These are phyloP conservation scores for Vachellia pachyceras DNA, from an alignment of 306 rosid species.

Conservation along the genomic window DNA sequence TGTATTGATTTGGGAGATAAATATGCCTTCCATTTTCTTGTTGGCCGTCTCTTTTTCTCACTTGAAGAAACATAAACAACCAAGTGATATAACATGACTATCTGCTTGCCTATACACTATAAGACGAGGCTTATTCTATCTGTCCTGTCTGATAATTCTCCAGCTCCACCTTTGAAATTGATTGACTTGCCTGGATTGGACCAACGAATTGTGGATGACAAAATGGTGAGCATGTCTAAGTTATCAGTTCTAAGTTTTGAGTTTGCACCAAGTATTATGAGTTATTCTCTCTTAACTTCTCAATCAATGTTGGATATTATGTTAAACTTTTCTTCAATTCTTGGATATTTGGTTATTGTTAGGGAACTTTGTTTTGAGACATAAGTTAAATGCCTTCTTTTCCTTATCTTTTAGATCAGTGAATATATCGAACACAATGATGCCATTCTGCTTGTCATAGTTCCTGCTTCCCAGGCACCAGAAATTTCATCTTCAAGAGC, in stretches of 20 bases:
- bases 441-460: constrained; percentile 80
- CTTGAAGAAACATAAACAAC: not conserved
- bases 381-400: constrained; percentile 40
- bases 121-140: constrained; percentile 9
- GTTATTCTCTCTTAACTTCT: constrained; percentile 29
- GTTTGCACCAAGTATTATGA: constrained; percentile 15
- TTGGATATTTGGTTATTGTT: constrained; percentile 30
- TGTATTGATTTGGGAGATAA: not conserved
- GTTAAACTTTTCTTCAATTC: constrained; percentile 4
- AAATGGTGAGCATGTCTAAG: constrained; percentile 62
- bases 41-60: not conserved
- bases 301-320: constrained; percentile 20
- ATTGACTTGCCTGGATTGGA: constrained; percentile 97
- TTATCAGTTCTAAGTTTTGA: constrained; percentile 24
- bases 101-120: constrained; percentile 15
- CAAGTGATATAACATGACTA: not conserved
- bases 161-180: constrained; percentile 96
- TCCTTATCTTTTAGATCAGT: constrained; percentile 60
- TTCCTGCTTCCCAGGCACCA: constrained; percentile 94
- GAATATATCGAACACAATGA: constrained; percentile 94
- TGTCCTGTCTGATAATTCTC: constrained; percentile 38
- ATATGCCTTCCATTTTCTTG: too few species aligned
- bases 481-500: constrained; percentile 92
- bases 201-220: constrained; percentile 84
- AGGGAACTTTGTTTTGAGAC: constrained; percentile 32